These are phyloP conservation scores for Lactarius trivialis DNA, from an alignment of 768 basidiomycete genomes.

Conservation along the genomic window DNA sequence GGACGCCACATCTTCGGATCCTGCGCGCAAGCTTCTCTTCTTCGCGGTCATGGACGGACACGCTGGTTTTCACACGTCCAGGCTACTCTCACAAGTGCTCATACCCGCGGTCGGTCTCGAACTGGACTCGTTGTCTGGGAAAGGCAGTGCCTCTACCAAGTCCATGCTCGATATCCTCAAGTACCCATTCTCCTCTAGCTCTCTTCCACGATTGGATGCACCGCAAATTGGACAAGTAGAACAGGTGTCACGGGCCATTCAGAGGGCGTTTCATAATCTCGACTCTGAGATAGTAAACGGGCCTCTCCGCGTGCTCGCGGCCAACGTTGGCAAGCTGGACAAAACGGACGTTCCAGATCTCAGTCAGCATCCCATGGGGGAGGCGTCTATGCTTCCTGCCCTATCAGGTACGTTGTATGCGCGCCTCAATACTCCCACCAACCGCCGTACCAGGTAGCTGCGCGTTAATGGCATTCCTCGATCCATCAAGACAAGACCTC, in stretches of 20 bases:
- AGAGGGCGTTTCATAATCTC: constrained; percentile 72
- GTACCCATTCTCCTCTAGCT: constrained; percentile 31
- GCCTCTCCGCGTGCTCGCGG: constrained; percentile 65
- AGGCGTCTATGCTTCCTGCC: constrained; percentile 74
- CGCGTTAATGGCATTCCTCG: constrained; percentile 82
- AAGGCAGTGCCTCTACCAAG: constrained; percentile 28
- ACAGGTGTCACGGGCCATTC: constrained; percentile 58
- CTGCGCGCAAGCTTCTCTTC: constrained; percentile 69
- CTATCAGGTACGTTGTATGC: constrained; percentile 52
- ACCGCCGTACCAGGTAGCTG: constrained; percentile 60
- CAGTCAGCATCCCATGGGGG: constrained; percentile 61
- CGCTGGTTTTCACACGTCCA: constrained; percentile 75
- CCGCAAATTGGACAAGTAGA: constrained; percentile 42
- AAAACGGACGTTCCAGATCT: constrained; percentile 54
- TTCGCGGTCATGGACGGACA: constrained; percentile 93
- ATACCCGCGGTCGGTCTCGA: constrained; percentile 80
- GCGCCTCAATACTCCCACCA: not conserved
- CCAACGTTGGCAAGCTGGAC: constrained; percentile 45
- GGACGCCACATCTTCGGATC: constrained; percentile 51
- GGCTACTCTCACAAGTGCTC: constrained; percentile 73
- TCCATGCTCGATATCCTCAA: constrained; percentile 34
- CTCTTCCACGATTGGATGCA: constrained; percentile 25
- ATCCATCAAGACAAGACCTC: constrained; percentile 72
- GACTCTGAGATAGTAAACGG: constrained; percentile 79
- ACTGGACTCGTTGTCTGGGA: constrained; percentile 48